Percentiles rank a stretch among this genome's conserved stretches.
Evolutionary conservation across 2,329 filamentous ascomycete genomes (phyloP).

Genomic region (Triangularia setosa): DNA sequence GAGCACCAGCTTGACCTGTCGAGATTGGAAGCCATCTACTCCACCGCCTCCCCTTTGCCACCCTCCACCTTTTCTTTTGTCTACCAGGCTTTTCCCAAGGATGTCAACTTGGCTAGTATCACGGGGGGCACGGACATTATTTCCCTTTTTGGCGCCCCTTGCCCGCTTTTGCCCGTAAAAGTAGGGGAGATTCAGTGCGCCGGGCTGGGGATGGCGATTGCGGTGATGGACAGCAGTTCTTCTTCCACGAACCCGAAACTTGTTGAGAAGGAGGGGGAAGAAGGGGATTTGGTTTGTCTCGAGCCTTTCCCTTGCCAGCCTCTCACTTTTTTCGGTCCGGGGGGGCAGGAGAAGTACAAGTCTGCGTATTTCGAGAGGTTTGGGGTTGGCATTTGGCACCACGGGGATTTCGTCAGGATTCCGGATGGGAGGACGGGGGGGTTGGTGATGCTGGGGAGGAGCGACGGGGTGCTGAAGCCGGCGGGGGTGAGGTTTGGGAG

Average conservation of each 20-base stretch:
- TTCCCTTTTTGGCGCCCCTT: conserved; percentile 86
- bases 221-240: conserved; percentile 53
- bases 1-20: conserved; percentile 51
- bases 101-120: conserved; percentile 87
- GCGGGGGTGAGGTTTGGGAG: conserved; percentile 87
- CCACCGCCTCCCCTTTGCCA: conserved; percentile 85
- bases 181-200: conserved; percentile 73
- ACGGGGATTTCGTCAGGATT: conserved; percentile 82
- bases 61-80: conserved; percentile 91
- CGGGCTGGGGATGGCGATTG: conserved; percentile 75
- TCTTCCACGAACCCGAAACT: conserved; percentile 46
- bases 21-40: conserved; percentile 80
- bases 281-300: conserved; percentile 85
- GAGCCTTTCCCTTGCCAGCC: conserved; percentile 88
- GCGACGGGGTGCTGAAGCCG: conserved; percentile 90
- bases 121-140: conserved; percentile 97
- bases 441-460: conserved; percentile 85
- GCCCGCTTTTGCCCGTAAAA: conserved; percentile 68
- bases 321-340: conserved; percentile 76
- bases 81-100: conserved; percentile 73
- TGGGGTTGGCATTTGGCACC: conserved; percentile 72
- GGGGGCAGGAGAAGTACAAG: conserved; percentile 71
- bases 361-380: conserved; percentile 88
- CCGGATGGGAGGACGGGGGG: conserved; percentile 66
- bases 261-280: conserved; percentile 55